phyloP scores from a whole-genome alignment of 768 basidiomycete species.

The Serendipita sp. region DNA sequence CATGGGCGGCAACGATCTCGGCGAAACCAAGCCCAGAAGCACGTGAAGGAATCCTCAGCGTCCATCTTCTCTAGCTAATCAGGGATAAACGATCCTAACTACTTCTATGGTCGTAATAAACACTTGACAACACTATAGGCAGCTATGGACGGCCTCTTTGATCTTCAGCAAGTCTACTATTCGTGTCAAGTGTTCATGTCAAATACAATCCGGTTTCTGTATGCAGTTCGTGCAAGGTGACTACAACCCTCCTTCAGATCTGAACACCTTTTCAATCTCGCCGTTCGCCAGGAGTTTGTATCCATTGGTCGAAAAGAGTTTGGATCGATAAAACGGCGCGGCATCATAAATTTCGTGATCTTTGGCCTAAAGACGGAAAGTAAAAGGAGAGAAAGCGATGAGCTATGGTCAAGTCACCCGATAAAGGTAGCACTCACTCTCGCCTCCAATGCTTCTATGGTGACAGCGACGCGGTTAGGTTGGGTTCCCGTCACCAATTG shows the following conservation, averaged over 20 bases:
- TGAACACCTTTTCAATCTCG: conserved; percentile 60
- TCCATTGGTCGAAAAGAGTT: conserved; percentile 75
- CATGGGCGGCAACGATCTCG: too few relatives aligned
- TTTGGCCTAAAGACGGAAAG: conserved; percentile 48
- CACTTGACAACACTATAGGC: too few relatives aligned
- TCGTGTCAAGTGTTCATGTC: too few relatives aligned
- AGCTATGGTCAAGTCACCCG: neutral
- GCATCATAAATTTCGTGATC: conserved; percentile 94
- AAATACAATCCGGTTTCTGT: too few relatives aligned
- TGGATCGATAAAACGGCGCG: conserved; percentile 67
- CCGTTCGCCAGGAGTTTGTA: conserved; percentile 49
- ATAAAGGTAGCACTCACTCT: conserved; percentile 36
- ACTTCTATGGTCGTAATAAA: too few relatives aligned
- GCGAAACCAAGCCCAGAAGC: too few relatives aligned
- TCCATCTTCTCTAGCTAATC: too few relatives aligned
- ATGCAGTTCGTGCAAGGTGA: too few relatives aligned
- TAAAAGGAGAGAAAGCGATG: conserved; percentile 10
- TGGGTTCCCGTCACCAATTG: conserved; percentile 62
- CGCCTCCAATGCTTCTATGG: conserved; percentile 69
- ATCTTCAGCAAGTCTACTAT: too few relatives aligned
- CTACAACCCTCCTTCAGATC: neutral
- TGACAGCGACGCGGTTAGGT: conserved; percentile 61
- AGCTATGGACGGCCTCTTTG: too few relatives aligned
- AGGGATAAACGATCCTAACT: too few relatives aligned
- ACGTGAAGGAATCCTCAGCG: too few relatives aligned